Evolutionary conservation across 2,329 filamentous ascomycete species (phyloP).

Genomic region (Neopestalotiopsis clavispora): DNA sequence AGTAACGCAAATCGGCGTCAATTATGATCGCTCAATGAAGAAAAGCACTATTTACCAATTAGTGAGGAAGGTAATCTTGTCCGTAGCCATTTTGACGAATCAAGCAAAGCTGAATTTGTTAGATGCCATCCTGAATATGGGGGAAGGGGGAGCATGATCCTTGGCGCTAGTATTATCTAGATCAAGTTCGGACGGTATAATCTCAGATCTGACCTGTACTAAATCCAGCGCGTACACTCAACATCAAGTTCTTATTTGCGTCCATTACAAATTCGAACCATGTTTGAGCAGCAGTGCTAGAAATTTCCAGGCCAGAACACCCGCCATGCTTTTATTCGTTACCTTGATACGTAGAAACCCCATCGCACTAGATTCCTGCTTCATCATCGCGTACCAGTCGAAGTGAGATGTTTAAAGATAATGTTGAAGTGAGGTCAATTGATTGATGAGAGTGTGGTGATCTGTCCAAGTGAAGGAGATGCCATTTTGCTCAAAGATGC

Average conservation of each 20-base stretch:
- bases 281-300: background rate
- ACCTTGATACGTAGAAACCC: constrained; percentile 16
- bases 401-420: background rate
- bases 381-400: constrained; percentile 5
- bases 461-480: background rate
- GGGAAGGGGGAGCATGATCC: constrained; percentile 72
- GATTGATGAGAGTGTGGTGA: background rate
- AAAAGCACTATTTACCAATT: constrained; percentile 67
- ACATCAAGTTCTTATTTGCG: background rate
- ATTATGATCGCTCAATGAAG: background rate
- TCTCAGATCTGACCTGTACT: constrained; percentile 61
- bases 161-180: constrained; percentile 86
- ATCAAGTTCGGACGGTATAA: constrained; percentile 82
- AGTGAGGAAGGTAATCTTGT: constrained; percentile 85
- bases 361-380: constrained; percentile 2
- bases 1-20: background rate
- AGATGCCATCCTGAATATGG: background rate
- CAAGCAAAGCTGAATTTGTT: constrained; percentile 39
- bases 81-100: constrained; percentile 71
- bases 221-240: constrained; percentile 21
- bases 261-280: background rate
- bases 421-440: background rate
- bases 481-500: background rate
- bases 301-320: constrained; percentile 4
- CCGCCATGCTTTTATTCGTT: constrained; percentile 11